Conservation (phyloP, 176 grass and related monocot genomes). For the Phoenix dactylifera region DNA sequence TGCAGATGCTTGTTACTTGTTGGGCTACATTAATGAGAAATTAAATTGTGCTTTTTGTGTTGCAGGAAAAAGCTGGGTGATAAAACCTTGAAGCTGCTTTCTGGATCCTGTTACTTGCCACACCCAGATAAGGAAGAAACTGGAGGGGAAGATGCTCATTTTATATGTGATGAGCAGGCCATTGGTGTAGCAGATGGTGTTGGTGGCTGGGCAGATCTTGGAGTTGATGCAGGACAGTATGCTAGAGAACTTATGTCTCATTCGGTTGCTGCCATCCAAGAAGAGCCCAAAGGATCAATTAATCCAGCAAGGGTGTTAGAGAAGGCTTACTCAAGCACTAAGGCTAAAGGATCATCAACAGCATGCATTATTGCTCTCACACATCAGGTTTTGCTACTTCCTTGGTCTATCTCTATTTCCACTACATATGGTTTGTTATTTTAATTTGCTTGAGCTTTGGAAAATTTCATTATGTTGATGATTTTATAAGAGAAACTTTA, state of each 20-base stretch:
- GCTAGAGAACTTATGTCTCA: slow-evolving; percentile 84
- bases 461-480: too few relatives aligned
- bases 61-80: slow-evolving; percentile 38
- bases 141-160: slow-evolving; percentile 95
- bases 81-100: slow-evolving; percentile 52
- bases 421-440: slow-evolving; percentile 2
- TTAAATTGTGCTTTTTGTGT: not conserved
- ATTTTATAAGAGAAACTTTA: too few relatives aligned
- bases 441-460: too few relatives aligned
- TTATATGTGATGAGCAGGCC: slow-evolving; percentile 70
- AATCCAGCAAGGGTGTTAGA: slow-evolving; percentile 87
- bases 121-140: slow-evolving; percentile 94
- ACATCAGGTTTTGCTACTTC: slow-evolving; percentile 39
- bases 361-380: slow-evolving; percentile 94
- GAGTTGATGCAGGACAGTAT: slow-evolving; percentile 81
- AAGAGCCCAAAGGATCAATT: slow-evolving; percentile 62
- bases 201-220: slow-evolving; percentile 90
- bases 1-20: too few relatives aligned
- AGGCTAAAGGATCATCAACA: slow-evolving; percentile 85
- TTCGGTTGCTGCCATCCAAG: slow-evolving; percentile 62
- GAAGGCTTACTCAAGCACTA: slow-evolving; percentile 76
- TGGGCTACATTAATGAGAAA: not conserved
- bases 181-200: slow-evolving; percentile 97
- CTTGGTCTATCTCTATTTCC: not conserved
- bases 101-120: slow-evolving; percentile 88